Evolutionary conservation across 1,139 yeast genomes (phyloP).

Genomic region (Suhomyces taliae): DNA sequence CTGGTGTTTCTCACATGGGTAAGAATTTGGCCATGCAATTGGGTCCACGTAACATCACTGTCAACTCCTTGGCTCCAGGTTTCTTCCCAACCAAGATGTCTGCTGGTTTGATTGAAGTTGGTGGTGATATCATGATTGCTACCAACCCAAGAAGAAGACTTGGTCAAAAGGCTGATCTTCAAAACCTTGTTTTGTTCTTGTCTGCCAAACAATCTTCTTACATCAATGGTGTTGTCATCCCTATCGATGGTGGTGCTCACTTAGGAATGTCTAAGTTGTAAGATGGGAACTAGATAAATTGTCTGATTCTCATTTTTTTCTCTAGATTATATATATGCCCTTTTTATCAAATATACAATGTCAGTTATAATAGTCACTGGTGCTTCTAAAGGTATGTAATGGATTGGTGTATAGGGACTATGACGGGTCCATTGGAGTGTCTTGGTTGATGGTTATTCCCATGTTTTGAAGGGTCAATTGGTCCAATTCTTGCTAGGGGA

Average conservation of each 20-base stretch:
- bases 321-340: conserved; percentile 1
- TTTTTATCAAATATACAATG: conserved; percentile 4
- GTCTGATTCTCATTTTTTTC: background rate
- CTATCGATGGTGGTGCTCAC: conserved; percentile 72
- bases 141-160: conserved; percentile 65
- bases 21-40: conserved; percentile 62
- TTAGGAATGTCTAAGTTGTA: conserved; percentile 15
- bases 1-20: conserved; percentile 73
- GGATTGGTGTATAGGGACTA: background rate
- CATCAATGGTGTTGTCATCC: conserved; percentile 68
- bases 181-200: conserved; percentile 59
- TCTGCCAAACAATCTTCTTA: conserved; percentile 60
- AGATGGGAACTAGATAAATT: background rate
- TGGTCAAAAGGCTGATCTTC: conserved; percentile 63
- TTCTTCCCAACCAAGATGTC: conserved; percentile 81
- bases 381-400: conserved; percentile 54
- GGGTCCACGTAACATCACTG: conserved; percentile 67
- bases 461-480: too few species aligned
- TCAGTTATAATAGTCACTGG: conserved; percentile 61
- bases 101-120: conserved; percentile 55
- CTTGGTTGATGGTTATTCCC: too few species aligned
- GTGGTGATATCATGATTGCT: conserved; percentile 51
- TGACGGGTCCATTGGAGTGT: too few species aligned
- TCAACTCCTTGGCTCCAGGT: conserved; percentile 74
- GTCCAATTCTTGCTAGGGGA: too few species aligned